phyloP scores from a whole-genome alignment of 169 alveolate species.

The Plasmodium chabaudi region DNA sequence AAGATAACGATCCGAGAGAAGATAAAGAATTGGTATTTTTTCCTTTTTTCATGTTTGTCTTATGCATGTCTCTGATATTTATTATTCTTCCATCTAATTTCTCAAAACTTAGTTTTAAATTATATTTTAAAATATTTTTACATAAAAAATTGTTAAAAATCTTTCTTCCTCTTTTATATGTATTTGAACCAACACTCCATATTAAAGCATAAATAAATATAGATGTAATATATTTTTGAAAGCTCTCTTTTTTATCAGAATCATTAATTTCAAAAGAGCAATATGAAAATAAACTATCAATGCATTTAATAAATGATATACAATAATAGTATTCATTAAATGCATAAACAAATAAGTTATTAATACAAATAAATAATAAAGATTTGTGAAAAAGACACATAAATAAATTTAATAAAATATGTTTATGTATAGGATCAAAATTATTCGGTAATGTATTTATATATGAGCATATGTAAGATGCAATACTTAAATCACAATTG shows the following conservation, averaged over 20 bases:
- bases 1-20: not conserved
- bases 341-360: constrained; percentile 52
- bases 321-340: constrained; percentile 74
- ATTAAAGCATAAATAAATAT: constrained; percentile 60
- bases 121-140: constrained; percentile 45
- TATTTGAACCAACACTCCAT: constrained; percentile 74
- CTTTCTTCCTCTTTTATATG: constrained; percentile 71
- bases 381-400: constrained; percentile 48
- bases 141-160: constrained; percentile 61
- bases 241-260: constrained; percentile 44
- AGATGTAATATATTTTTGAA: constrained; percentile 59
- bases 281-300: constrained; percentile 65
- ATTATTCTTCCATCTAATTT: constrained; percentile 44
- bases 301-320: constrained; percentile 55
- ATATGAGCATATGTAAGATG: constrained; percentile 69
- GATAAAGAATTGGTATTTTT: not conserved
- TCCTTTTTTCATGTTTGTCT: not conserved
- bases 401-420: constrained; percentile 68
- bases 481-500: constrained; percentile 90
- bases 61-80: constrained; percentile 16
- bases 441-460: constrained; percentile 48
- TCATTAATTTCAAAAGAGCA: constrained; percentile 60
- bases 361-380: constrained; percentile 45
- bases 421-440: constrained; percentile 71
- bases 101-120: constrained; percentile 55